Conservation (phyloP, 352 stramenopile genomes). For the Phytophthora constricta region DNA sequence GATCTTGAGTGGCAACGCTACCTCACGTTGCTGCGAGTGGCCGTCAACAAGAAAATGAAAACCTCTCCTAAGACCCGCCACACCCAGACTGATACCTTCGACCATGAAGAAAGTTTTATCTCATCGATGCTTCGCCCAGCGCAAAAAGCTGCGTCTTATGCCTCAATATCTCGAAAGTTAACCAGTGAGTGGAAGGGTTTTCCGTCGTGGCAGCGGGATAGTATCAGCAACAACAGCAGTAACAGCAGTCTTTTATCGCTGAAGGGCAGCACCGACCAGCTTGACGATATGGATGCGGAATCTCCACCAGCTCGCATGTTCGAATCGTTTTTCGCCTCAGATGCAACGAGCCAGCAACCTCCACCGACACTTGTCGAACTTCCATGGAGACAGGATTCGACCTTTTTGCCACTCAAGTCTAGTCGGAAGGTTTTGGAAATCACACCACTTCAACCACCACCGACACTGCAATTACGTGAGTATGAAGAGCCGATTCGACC, state of each 20-base stretch:
- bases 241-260: conserved; percentile 20
- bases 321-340: conserved; percentile 52
- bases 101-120: conserved; percentile 19
- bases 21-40: conserved; percentile 45
- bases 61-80: conserved; percentile 21
- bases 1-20: conserved; percentile 47
- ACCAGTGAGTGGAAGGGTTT: conserved; percentile 20
- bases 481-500: conserved; percentile 22
- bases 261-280: conserved; percentile 19
- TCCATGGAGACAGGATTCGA: conserved; percentile 32
- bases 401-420: conserved; percentile 27
- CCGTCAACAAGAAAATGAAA: conserved; percentile 37
- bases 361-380: conserved; percentile 23
- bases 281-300: conserved; percentile 25
- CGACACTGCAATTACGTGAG: conserved; percentile 9
- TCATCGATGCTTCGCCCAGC: conserved; percentile 9
- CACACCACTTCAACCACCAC: conserved; percentile 4
- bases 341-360: conserved; percentile 7
- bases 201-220: conserved; percentile 19
- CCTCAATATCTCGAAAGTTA: conserved; percentile 2
- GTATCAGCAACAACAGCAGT: conserved; percentile 15
- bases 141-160: conserved; percentile 9
- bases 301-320: conserved; percentile 39
- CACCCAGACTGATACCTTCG: conserved; percentile 19
- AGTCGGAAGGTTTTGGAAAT: conserved; percentile 16